Base-by-base conservation (phyloP, 2,329 filamentous ascomycete species). In the Incumbomyces delicatus region DNA sequence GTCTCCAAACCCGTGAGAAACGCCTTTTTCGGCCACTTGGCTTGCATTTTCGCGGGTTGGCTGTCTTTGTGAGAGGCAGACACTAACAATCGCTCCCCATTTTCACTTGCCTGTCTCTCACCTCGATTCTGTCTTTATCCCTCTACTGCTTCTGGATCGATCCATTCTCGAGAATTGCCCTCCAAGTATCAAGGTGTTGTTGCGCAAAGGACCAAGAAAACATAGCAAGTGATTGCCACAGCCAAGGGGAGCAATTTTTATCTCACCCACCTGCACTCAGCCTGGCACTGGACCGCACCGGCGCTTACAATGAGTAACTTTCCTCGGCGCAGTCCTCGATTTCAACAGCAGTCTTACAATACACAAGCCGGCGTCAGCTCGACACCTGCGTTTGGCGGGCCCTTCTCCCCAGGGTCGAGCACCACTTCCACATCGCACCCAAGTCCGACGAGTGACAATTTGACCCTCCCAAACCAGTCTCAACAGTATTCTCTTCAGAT, bases 401-500 rank as follows among this genome's bases (percentile, higher is more conserved):
- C 10, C 39, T 54, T 46, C 36, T 57, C 56, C 7, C 51, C 53
- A 29, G 44, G 53, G 14, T 58, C 56, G 29, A 57, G 54, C 45
- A 44, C 49, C 8, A 53, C 54, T n/a, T 51, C 54, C n/a, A 55
- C 51, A 44, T 55, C 54, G 10, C 53, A 55, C 46, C 54, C 56
- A 6, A 57, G 55, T 39, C 56, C 56, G 3, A 45, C 52, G 44
- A 54, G 46, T 44, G 51, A 56, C 40, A 45, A 17, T 29, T 41
- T 55, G 18, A 48, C 52, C 32, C 48, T 53, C 36, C 46, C 53
- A 11, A 44, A 48, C 7, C 50, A 50, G 12, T 48, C 50, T 20
- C 52, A 54, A 27, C 44, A 48, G 3, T 47, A 54, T 40, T 40
- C 45, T 46, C 49, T 50, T 33, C 51, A 56, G 7, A 41, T 46